phyloP scores from a whole-genome alignment of 768 basidiomycete species.

The Dictyophora rubrovolvata region DNA sequence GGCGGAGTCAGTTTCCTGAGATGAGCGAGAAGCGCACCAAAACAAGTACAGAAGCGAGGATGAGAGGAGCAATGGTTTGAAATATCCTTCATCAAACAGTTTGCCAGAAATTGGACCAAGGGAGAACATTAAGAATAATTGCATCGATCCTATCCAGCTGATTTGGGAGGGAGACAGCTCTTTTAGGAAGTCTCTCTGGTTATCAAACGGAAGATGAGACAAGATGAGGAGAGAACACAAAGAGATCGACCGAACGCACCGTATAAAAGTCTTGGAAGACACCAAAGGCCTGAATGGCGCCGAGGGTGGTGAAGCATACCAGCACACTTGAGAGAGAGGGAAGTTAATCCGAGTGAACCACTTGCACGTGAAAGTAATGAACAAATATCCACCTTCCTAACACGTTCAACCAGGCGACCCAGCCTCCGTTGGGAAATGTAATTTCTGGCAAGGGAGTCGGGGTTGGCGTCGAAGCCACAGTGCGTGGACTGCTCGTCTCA shows the following conservation, averaged over 20 bases:
- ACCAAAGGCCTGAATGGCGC: slow-evolving; percentile 36
- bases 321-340: slow-evolving; percentile 23
- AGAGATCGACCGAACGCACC: slow-evolving; percentile 17
- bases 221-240: not conserved
- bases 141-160: slow-evolving; percentile 12
- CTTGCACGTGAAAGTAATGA: not conserved
- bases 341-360: not conserved
- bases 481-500: not conserved
- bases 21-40: not conserved
- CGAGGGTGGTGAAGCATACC: slow-evolving; percentile 39
- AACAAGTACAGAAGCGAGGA: slow-evolving; percentile 5
- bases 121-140: slow-evolving; percentile 7
- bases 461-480: not conserved
- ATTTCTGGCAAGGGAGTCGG: not conserved
- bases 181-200: slow-evolving; percentile 27
- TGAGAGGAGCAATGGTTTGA: not conserved
- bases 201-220: not conserved
- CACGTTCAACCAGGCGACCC: slow-evolving; percentile 36
- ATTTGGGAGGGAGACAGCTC: slow-evolving; percentile 25
- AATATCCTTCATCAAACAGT: slow-evolving; percentile 12
- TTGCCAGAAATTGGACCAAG: slow-evolving; percentile 7
- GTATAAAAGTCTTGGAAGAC: slow-evolving; percentile 46
- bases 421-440: slow-evolving; percentile 35
- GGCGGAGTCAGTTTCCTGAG: not conserved
- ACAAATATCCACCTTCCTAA: slow-evolving; percentile 31